Evolutionary conservation across 2,329 filamentous ascomycete species (phyloP), one percentile per base, ranked within the genome.

Genomic region (Alternaria sp.): DNA sequence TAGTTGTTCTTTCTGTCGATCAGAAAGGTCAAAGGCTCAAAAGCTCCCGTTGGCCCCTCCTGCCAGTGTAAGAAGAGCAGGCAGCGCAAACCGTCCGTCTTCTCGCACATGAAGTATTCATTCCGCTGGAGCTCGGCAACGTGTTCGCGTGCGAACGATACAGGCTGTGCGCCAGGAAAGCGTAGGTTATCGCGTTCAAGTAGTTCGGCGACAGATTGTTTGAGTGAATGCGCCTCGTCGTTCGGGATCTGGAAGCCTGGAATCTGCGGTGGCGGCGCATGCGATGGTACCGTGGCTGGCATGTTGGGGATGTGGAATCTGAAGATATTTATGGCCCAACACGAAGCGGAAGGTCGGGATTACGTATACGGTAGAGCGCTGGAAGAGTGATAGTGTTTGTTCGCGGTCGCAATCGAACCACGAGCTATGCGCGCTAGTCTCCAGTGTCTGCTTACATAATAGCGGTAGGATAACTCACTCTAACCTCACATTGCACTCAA

Each of bases 1-100:
- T 95, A 99, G 77, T 98, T 93, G 80, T 99, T 98, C 80, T 93
- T 96, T 73, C 95, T 92, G 80, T 99, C 94, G 79, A 99, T 97
- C 56, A 99, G 84, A 80, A 97, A 97, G 73, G 95, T 91, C 24
- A 89, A 85, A 21, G 74, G 73, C 39, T 71, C 66, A 41, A 71
- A 54, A 24, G 45, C 40, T 17, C 51, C 61, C 9, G 44, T 54
- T 3, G 49, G 58, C 14, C 61, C 75, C 40, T 88, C 84, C 24
- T 82, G 81, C 73, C 90, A 89, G 50, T 91, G 92, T 65, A 95
- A 88, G 82, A 96, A 98, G 65, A 99, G 86, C n/a, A 99, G 86
- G 77, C 96, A 97, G 63, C 95, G 88, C 63, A 98, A 92, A 54
- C 95, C 95, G 75, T 99, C 95, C 1, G 94, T 97, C 81, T 99